phyloP scores from a whole-genome alignment of 257 asterid genomes.

The Nicotiana paniculata region DNA sequence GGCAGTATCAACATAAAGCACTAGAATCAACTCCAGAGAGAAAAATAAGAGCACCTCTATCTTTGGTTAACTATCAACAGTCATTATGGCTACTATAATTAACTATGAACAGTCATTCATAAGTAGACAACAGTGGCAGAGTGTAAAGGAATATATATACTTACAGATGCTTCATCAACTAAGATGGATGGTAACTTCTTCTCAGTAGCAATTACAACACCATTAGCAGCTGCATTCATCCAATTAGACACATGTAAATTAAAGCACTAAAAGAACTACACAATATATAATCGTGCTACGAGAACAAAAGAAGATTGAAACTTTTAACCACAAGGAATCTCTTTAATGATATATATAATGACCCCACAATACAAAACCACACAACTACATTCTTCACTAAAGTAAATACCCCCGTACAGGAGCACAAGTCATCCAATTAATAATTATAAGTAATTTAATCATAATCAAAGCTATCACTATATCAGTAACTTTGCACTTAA shows the following conservation, averaged over 20 bases:
- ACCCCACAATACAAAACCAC: neutral
- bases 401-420: neutral
- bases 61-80: neutral
- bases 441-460: no score
- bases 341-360: neutral
- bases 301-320: neutral
- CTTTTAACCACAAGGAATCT: neutral
- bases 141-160: slow-evolving; percentile 17
- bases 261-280: neutral
- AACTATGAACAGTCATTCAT: neutral
- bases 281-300: neutral
- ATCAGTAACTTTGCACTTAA: neutral
- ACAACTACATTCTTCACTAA: neutral
- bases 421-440: neutral
- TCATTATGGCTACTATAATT: neutral
- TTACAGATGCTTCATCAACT: slow-evolving; percentile 96
- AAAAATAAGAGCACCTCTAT: neutral
- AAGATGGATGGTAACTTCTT: slow-evolving; percentile 92
- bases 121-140: neutral
- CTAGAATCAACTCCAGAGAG: neutral
- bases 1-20: neutral
- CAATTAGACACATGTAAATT: neutral
- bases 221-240: slow-evolving; percentile 85
- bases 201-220: slow-evolving; percentile 98
- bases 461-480: neutral